A percentile compares a stretch with the other conserved stretches of the same genome.
Conservation (phyloP, 371 early-diverging fungal species). For the Coemansia sp. region DNA sequence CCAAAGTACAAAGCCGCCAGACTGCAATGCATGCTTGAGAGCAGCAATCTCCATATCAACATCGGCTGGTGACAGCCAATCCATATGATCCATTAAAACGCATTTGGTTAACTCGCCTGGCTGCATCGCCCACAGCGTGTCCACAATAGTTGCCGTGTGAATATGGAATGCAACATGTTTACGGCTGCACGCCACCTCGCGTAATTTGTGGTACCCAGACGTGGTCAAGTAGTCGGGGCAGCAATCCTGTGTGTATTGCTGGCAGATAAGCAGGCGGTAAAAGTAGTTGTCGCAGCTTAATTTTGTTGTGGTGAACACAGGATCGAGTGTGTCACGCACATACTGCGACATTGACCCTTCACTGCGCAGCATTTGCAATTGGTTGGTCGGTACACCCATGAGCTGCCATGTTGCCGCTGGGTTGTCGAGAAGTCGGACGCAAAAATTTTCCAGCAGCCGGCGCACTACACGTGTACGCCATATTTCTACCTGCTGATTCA, state of each 20-base stretch:
- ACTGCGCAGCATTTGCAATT: constrained; percentile 80
- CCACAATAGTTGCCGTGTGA: constrained; percentile 76
- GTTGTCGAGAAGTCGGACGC: constrained; percentile 67
- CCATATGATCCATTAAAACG: constrained; percentile 88
- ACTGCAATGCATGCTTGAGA: constrained; percentile 60
- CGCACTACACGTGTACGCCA: constrained; percentile 67
- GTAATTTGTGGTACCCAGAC: constrained; percentile 64
- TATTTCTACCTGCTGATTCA: constrained; percentile 62
- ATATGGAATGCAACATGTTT: constrained; percentile 59
- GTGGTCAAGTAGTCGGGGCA: constrained; percentile 77
- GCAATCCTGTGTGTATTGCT: constrained; percentile 61
- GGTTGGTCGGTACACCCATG: constrained; percentile 84
- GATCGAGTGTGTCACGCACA: constrained; percentile 78
- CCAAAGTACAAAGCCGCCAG: constrained; percentile 78
- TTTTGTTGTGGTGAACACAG: constrained; percentile 63
- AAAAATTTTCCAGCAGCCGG: constrained; percentile 62
- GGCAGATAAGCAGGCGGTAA: constrained; percentile 74
- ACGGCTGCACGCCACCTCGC: constrained; percentile 12
- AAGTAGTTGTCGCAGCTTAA: constrained; percentile 78
- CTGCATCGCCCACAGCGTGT: constrained; percentile 59
- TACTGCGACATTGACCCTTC: constrained; percentile 79
- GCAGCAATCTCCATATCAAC: constrained; percentile 67
- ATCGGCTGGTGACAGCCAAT: constrained; percentile 72
- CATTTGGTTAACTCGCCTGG: constrained; percentile 71
- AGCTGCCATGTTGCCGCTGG: constrained; percentile 86